Evolutionary conservation across 2,329 filamentous ascomycete species (phyloP), one percentile per base, ranked within the genome.

Genomic region (Xylariaceae sp.): DNA sequence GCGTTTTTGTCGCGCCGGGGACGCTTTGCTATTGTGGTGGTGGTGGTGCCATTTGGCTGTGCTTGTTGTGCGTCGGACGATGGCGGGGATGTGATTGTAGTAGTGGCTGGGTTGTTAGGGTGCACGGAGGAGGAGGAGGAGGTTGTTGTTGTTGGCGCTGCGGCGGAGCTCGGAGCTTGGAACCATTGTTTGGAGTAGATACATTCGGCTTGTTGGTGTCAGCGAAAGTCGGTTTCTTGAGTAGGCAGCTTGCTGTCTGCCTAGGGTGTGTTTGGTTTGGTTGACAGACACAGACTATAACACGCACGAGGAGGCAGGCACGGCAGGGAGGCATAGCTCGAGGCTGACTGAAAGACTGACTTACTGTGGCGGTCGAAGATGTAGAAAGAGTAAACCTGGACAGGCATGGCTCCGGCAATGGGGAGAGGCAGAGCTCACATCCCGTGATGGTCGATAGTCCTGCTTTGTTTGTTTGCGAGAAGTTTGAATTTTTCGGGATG

Each of bases 291-390:
- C n/a, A n/a, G n/a, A n/a, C n/a, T n/a, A n/a, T n/a, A n/a, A n/a
- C n/a, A n/a, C n/a, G n/a, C n/a, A n/a, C n/a, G n/a, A n/a, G n/a
- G n/a, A 44, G 19, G 35, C 14, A 20, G 23, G 27, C 48, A 50
- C 40, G 22, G 48, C 48, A n/a, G 34, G 43, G 36, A 41, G 48
- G 53, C 51, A 43, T 38, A 40, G 22, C 42, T 36, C 37, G 17
- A 32, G 46, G 44, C 40, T 42, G 45, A 50, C 39, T 22, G 32
- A 22, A 22, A n/a, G 29, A 5, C 39, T 23, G 43, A 62, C 80
- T 64, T 77, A 96, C 93, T 95, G 71, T 98, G 93, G 55, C 93
- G 86, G 72, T 98, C 93, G 67, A 98, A 98, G 65, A 98, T 96
- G 76, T 95, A 95, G 72, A 98, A 95, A 49, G 90, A 91, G 72